phyloP scores from a whole-genome alignment of 164 flowering plant species.

The Stephania cephalantha region DNA sequence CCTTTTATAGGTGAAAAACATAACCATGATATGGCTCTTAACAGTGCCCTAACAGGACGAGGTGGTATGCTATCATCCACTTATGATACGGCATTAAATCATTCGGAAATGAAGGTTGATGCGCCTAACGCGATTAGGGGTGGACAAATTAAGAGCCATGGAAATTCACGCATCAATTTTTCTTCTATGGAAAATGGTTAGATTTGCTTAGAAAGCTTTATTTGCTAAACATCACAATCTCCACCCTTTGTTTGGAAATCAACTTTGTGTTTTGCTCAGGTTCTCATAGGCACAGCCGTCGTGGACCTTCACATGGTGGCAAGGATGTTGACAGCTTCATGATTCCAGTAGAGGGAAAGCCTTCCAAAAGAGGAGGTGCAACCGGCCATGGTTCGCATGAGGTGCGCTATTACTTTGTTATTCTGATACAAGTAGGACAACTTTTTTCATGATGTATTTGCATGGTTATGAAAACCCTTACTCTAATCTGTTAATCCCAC shows the following conservation, averaged over 20 bases:
- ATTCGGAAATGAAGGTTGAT: constrained; percentile 38
- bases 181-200: constrained; percentile 40
- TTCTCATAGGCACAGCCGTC: constrained; percentile 57
- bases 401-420: constrained; percentile 27
- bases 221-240: background rate
- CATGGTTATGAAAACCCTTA: too few species aligned
- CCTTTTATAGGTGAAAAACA: constrained; percentile 12
- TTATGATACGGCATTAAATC: constrained; percentile 20
- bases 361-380: constrained; percentile 49
- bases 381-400: constrained; percentile 60
- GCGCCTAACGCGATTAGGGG: constrained; percentile 26
- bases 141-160: constrained; percentile 37
- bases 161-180: constrained; percentile 42
- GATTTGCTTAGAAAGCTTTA: constrained; percentile 2
- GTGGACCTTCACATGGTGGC: constrained; percentile 40
- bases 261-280: constrained; percentile 11
- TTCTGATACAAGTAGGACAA: background rate
- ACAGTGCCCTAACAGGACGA: constrained; percentile 18
- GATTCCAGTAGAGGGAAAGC: constrained; percentile 41
- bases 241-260: background rate
- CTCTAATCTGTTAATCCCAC: too few species aligned
- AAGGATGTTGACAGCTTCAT: constrained; percentile 58
- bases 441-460: background rate
- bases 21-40: constrained; percentile 2
- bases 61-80: constrained; percentile 16